Percentiles rank a stretch among this genome's conserved stretches.
Conservation (phyloP, 2,329 filamentous ascomycete species). For the Stromatinia cepivora region DNA sequence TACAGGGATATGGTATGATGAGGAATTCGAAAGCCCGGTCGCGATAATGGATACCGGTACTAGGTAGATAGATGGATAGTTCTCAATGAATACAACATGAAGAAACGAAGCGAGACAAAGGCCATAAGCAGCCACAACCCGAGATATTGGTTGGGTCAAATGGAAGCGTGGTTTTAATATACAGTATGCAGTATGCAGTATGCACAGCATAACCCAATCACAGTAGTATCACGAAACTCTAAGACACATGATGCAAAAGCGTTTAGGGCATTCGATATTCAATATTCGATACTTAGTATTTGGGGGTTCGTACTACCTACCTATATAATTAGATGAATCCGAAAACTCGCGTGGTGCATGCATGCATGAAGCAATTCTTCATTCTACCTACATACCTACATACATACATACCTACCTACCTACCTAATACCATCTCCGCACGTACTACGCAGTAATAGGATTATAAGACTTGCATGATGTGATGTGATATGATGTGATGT, state of each 20-base stretch:
- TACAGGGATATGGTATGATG: not conserved
- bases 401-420: no score
- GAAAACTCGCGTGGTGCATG: not conserved
- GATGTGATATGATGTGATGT: not conserved
- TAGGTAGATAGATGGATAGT: not conserved
- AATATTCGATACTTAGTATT: not conserved
- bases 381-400: no score
- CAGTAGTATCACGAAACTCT: not conserved
- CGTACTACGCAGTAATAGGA: not conserved
- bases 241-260: conserved; percentile 14
- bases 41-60: conserved; percentile 13
- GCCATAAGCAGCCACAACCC: not conserved
- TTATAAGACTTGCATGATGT: no score
- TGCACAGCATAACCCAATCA: not conserved
- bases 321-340: not conserved
- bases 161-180: not conserved
- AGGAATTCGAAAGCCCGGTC: not conserved
- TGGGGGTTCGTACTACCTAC: not conserved
- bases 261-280: not conserved
- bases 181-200: not conserved
- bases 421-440: no score
- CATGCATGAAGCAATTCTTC: not conserved
- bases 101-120: no score
- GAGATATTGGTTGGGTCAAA: conserved; percentile 1
- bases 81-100: no score